These are phyloP conservation scores for Fraxinus quadrangulata DNA, from an alignment of 257 asterid species.

Conservation along the genomic window DNA sequence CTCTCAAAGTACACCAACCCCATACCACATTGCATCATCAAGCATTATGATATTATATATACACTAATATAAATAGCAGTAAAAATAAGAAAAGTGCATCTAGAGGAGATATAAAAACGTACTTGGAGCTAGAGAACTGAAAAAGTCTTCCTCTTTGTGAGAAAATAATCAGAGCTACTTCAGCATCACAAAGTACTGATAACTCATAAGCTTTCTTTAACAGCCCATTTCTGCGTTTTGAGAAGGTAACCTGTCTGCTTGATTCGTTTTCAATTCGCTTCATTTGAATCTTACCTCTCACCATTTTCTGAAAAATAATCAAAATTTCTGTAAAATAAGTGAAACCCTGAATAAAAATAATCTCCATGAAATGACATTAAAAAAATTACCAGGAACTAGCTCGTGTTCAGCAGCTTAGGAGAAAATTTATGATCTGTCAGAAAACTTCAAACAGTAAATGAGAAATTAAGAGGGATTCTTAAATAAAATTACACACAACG, in stretches of 20 bases:
- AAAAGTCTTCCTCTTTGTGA: slow-evolving; percentile 72
- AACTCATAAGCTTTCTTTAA: slow-evolving; percentile 77
- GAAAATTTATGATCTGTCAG: background rate
- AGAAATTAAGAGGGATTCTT: background rate
- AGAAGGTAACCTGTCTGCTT: slow-evolving; percentile 70
- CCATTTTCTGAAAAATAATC: slow-evolving; percentile 41
- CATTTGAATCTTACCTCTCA: slow-evolving; percentile 71
- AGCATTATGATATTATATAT: background rate
- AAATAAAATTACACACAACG: background rate
- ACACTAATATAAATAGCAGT: background rate
- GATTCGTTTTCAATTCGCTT: slow-evolving; percentile 63
- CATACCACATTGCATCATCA: slow-evolving; percentile 7
- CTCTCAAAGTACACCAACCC: slow-evolving; percentile 12
- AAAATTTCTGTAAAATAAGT: background rate
- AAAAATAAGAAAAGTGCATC: background rate
- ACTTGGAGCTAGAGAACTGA: slow-evolving; percentile 72
- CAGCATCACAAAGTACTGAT: slow-evolving; percentile 74
- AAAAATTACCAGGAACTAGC: background rate
- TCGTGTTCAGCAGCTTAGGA: background rate
- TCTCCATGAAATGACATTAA: background rate
- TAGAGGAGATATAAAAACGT: slow-evolving; percentile 14
- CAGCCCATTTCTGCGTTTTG: slow-evolving; percentile 69
- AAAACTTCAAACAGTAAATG: background rate
- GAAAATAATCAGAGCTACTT: slow-evolving; percentile 69
- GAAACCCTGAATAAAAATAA: slow-evolving; percentile 4